Base-by-base conservation (phyloP, 2,329 filamentous ascomycete genomes). In the Exophiala sideris region DNA sequence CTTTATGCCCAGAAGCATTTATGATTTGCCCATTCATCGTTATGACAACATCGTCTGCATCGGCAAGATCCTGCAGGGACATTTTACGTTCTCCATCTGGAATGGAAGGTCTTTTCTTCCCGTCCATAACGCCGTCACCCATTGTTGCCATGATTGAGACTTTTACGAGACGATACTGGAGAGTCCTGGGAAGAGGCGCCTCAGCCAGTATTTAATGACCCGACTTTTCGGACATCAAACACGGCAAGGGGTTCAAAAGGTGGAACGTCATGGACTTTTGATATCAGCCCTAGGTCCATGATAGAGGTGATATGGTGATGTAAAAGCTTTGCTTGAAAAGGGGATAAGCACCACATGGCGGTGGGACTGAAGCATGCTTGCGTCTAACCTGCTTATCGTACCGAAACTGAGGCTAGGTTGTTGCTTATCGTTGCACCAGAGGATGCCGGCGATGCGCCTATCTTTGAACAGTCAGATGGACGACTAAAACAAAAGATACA, bases 1-100 rank as follows among this genome's bases (percentile, higher is more conserved):
- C 82, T 58, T 71, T 73, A 66, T 86, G 82, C 5, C 83, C 83
- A 1, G 83, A 83, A 0, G 81, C 81, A 63, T 86, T 86, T 64
- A 86, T 21, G 38, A 55, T 44, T 32, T 44, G 21, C n/a, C 41
- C 41, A 20, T 44, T 18, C 10, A 44, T 20, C 3, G 20, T 44
- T 32, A 44, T 44, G 40, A 42, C 40, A 7, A 42, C 40, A 21
- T 42, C 40, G 18, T 42, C 40, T 42, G 40, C 14, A 24, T 21
- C 20, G 16, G 40, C 40, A 12, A 42, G 40, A 9, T 42, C 40
- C 20, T 21, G 40, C 8, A 42, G 40, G 16, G 40, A 42, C 12
- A 6, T 8, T 21, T 42, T 42, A 12, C 40, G 40, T 42, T 42
- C 40, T 8, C 40, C 35, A 38, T 38, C 10, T 38, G 35, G 35